phyloP scores from a whole-genome alignment of 2,329 filamentous ascomycete species.

The Macrophomina pseudophaseolina region DNA sequence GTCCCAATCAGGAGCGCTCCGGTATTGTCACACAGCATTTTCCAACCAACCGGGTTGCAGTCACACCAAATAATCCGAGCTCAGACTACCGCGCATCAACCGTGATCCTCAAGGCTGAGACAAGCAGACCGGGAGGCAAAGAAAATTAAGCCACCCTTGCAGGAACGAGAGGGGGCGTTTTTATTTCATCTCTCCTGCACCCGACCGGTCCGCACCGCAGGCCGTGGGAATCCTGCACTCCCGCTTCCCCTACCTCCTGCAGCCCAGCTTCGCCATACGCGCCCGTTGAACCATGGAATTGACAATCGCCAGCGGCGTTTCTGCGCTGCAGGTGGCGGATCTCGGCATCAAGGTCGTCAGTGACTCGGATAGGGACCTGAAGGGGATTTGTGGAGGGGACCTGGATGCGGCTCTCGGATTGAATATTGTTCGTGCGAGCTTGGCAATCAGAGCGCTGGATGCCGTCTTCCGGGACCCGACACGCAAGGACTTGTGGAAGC shows the following conservation, averaged over 20 bases:
- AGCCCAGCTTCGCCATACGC: neutral
- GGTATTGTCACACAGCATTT: neutral
- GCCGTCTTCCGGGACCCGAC: neutral
- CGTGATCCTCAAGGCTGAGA: neutral
- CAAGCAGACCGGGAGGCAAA: neutral
- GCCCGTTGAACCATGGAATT: neutral
- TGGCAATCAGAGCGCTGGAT: neutral
- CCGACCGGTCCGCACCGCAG: neutral
- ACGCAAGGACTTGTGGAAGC: neutral
- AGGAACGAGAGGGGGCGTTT: neutral
- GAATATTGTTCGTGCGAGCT: neutral
- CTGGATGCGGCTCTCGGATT: neutral
- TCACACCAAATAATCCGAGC: neutral
- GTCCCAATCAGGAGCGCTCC: neutral
- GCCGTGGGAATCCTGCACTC: neutral
- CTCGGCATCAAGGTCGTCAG: neutral
- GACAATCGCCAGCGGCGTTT: neutral
- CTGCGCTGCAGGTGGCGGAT: slow-evolving; percentile 1
- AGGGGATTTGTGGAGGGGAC: neutral
- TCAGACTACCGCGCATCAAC: slow-evolving; percentile 8
- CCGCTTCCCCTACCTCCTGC: neutral
- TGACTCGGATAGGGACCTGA: neutral
- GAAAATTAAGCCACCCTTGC: slow-evolving; percentile 6
- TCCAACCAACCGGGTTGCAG: neutral
- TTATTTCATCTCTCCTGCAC: slow-evolving; percentile 16